Evolutionary conservation across 139 green algal genomes (phyloP).

Genomic region (Pedinophyceae sp.): DNA sequence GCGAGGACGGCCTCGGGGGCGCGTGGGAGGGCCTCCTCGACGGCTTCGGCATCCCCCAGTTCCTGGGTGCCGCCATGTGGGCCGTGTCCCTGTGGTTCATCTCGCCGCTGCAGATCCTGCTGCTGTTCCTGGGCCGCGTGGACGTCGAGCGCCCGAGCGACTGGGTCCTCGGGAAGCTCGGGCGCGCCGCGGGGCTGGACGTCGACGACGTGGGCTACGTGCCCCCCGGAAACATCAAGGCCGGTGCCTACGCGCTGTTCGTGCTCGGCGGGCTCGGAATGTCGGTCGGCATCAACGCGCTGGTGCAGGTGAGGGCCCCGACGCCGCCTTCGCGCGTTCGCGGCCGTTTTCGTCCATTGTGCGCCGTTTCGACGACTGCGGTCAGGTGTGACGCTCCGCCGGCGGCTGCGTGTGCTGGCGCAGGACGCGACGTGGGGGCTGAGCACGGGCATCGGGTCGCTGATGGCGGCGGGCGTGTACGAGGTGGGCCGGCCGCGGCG

Average conservation of each 20-base stretch:
- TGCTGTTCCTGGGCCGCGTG: slow-evolving; percentile 56
- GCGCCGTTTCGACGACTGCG: no score
- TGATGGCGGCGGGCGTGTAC: slow-evolving; percentile 39
- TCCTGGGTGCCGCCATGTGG: no score
- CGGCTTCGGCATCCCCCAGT: no score
- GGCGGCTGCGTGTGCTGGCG: slow-evolving; percentile 6
- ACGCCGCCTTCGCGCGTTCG: not conserved
- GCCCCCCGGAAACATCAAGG: slow-evolving; percentile 14
- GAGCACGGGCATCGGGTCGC: slow-evolving; percentile 35
- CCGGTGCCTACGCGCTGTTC: slow-evolving; percentile 13
- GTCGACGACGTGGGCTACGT: slow-evolving; percentile 28
- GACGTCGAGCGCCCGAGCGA: slow-evolving; percentile 53
- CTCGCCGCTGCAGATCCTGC: slow-evolving; percentile 43
- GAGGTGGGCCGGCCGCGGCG: slow-evolving; percentile 48
- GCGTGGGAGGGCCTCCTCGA: no score
- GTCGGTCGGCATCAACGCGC: slow-evolving; percentile 4
- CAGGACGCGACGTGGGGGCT: slow-evolving; percentile 29
- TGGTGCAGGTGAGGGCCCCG: slow-evolving; percentile 9
- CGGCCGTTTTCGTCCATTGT: no score
- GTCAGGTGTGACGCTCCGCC: no score
- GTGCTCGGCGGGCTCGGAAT: slow-evolving; percentile 13
- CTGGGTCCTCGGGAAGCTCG: slow-evolving; percentile 24
- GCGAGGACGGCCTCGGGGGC: no score
- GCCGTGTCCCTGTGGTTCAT: slow-evolving; percentile 7
- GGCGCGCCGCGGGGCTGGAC: slow-evolving; percentile 8